A percentile compares a stretch with the other conserved stretches of the same genome.
Evolutionary conservation across 176 grass and related monocot genomes (phyloP).

Genomic region (Puya raimondii): DNA sequence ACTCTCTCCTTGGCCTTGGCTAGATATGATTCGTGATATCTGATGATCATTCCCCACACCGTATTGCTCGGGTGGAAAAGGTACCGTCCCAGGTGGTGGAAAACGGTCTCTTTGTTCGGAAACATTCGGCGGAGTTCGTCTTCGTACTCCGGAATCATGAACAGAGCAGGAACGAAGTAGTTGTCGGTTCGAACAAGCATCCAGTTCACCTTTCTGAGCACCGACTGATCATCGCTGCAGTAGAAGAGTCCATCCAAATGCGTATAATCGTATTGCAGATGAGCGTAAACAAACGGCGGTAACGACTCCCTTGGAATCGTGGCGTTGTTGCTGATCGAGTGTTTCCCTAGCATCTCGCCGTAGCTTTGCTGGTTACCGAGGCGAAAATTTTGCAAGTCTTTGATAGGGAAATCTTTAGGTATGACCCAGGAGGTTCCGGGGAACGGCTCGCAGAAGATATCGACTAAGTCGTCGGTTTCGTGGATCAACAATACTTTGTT

Average conservation of each 20-base stretch:
- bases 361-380: not conserved
- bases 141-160: constrained; percentile 20
- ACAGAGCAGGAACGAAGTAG: constrained; percentile 42
- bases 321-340: constrained; percentile 5
- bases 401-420: constrained; percentile 3
- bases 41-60: constrained; percentile 33
- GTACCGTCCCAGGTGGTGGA: constrained; percentile 37
- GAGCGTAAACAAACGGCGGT: constrained; percentile 34
- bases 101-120: constrained; percentile 35
- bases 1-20: constrained; percentile 15
- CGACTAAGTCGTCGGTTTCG: not conserved
- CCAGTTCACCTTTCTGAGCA: constrained; percentile 41
- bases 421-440: constrained; percentile 5
- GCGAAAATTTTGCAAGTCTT: not conserved
- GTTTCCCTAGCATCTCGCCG: constrained; percentile 12
- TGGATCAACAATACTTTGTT: not conserved
- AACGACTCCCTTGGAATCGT: constrained; percentile 7
- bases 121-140: constrained; percentile 46
- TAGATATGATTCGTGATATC: constrained; percentile 35
- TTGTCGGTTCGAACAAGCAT: constrained; percentile 36
- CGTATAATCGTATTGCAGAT: constrained; percentile 14
- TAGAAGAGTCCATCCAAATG: constrained; percentile 22
- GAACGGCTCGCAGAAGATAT: not conserved
- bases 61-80: constrained; percentile 38
- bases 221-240: constrained; percentile 41